Conservation (phyloP, 192 early-diverging fungal genomes). For the Coemansia sp. region DNA sequence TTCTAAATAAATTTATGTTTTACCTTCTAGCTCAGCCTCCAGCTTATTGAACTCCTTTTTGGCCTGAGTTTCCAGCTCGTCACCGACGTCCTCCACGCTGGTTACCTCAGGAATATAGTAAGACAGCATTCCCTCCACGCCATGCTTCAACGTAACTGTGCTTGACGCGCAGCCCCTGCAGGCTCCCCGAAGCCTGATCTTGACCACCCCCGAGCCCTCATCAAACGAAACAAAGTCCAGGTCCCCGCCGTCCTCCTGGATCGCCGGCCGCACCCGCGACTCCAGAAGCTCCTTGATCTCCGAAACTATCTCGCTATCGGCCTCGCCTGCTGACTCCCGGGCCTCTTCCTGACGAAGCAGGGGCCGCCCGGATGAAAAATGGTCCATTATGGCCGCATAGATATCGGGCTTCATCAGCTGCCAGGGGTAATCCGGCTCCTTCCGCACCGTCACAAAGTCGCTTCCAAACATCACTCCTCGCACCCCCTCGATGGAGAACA, state of each 20-base stretch:
- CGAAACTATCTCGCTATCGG: slow-evolving; percentile 89
- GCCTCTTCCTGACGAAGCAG: slow-evolving; percentile 61
- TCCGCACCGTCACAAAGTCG: slow-evolving; percentile 95
- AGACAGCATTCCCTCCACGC: slow-evolving; percentile 99
- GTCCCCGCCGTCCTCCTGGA: slow-evolving; percentile 99
- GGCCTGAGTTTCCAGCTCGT: slow-evolving; percentile 76
- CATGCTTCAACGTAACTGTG: slow-evolving; percentile 93
- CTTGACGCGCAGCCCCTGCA: slow-evolving; percentile 91
- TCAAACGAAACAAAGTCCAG: slow-evolving; percentile 91
- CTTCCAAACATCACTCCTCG: slow-evolving; percentile 83
- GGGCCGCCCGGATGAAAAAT: slow-evolving; percentile 82
- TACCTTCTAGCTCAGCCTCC: slow-evolving; percentile 51
- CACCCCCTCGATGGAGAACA: slow-evolving; percentile 96
- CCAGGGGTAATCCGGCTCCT: slow-evolving; percentile 87
- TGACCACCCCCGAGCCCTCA: slow-evolving; percentile 78
- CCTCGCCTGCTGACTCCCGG: slow-evolving; percentile 50
- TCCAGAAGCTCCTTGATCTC: slow-evolving; percentile 99
- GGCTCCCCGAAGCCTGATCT: slow-evolving; percentile 89
- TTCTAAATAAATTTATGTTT: slow-evolving; percentile 10
- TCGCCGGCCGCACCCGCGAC: slow-evolving; percentile 89
- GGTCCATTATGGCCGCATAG: slow-evolving; percentile 93
- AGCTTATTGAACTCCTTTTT: slow-evolving; percentile 89
- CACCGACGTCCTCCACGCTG: slow-evolving; percentile 81
- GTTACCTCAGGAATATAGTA: slow-evolving; percentile 97
- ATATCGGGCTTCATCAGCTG: slow-evolving; percentile 97